These are phyloP conservation scores for Aristolochia californica DNA, from an alignment of 164 flowering plant genomes.

Conservation along the genomic window DNA sequence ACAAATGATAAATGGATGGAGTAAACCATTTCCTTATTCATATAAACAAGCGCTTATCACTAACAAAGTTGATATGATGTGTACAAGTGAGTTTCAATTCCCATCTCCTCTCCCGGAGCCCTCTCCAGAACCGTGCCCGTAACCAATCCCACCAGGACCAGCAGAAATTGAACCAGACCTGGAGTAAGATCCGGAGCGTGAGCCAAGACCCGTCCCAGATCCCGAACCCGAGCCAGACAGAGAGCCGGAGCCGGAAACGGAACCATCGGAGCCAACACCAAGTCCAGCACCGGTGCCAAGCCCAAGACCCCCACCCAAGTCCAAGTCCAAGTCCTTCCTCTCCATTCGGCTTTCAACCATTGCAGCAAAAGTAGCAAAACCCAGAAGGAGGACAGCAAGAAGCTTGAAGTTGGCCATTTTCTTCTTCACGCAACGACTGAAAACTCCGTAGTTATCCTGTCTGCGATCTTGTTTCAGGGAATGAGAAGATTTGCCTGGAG, in stretches of 20 bases:
- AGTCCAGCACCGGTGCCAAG: slow-evolving; percentile 11
- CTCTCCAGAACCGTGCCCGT: not conserved
- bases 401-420: slow-evolving; percentile 15
- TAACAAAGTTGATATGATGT: not conserved
- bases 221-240: slow-evolving; percentile 14
- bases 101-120: not conserved
- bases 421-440: too few relatives aligned
- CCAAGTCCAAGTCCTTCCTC: slow-evolving; percentile 31
- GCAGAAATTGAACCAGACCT: slow-evolving; percentile 7
- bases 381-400: slow-evolving; percentile 10
- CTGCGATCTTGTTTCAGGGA: too few relatives aligned
- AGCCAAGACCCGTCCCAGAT: slow-evolving; percentile 11
- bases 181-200: slow-evolving; percentile 13
- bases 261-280: slow-evolving; percentile 25
- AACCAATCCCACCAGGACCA: not conserved
- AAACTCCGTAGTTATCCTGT: too few relatives aligned
- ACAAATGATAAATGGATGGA: too few relatives aligned
- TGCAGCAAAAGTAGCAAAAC: slow-evolving; percentile 9
- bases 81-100: not conserved
- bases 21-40: slow-evolving; percentile 1
- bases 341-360: slow-evolving; percentile 22
- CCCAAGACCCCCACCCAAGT: slow-evolving; percentile 25
- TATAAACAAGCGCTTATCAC: not conserved
- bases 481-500: too few relatives aligned
- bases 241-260: slow-evolving; percentile 11